Percentiles rank a stretch among this genome's conserved stretches.
phyloP scores from a whole-genome alignment of 495 filamentous ascomycete species.

The Bacidia gigantensis region DNA sequence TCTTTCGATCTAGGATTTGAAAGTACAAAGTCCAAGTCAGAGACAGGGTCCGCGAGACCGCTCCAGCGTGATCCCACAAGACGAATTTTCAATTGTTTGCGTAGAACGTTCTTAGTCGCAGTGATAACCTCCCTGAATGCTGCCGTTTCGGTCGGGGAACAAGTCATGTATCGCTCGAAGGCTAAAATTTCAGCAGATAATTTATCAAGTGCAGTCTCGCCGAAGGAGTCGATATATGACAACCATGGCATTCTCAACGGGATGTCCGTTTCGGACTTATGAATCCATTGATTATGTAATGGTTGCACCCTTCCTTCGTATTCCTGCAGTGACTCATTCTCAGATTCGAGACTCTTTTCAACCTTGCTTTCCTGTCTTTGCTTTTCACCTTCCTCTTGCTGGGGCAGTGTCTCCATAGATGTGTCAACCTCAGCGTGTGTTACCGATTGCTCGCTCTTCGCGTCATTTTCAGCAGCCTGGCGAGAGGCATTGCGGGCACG shows the following conservation, averaged over 20 bases:
- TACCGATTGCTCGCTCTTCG: background rate
- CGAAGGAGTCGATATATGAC: background rate
- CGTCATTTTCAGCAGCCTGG: constrained; percentile 23
- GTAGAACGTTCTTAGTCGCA: constrained; percentile 16
- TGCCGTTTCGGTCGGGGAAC: constrained; percentile 23
- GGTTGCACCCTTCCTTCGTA: background rate
- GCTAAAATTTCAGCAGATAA: constrained; percentile 36
- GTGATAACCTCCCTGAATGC: constrained; percentile 11
- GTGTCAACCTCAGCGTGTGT: background rate
- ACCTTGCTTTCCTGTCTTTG: background rate
- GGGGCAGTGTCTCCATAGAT: background rate
- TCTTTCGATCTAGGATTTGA: background rate
- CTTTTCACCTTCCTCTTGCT: background rate
- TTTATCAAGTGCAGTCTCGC: constrained; percentile 8
- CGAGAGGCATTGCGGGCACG: constrained; percentile 33
- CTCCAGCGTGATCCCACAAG: constrained; percentile 37
- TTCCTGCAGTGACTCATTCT: background rate
- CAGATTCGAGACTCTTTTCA: no score
- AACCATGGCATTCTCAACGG: constrained; percentile 11
- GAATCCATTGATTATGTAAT: background rate
- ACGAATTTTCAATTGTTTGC: constrained; percentile 13
- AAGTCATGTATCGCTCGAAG: constrained; percentile 30
- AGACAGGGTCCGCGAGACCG: constrained; percentile 37
- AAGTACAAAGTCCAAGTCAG: constrained; percentile 36
- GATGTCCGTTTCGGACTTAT: background rate